phyloP scores from a whole-genome alignment of 805 yeast species.

The Kuraishia piskuri region DNA sequence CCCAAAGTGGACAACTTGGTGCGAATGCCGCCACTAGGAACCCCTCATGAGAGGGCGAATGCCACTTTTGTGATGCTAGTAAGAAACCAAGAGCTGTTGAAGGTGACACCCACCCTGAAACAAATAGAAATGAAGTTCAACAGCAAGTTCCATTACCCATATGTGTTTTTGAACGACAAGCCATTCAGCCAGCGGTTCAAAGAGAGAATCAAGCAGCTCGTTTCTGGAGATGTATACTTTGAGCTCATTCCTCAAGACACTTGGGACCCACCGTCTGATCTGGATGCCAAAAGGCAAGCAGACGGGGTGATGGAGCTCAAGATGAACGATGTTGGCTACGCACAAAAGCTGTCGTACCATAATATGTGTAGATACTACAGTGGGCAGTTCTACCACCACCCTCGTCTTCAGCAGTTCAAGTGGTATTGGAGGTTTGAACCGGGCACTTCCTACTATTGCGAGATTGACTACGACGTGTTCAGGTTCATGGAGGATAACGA shows the following conservation, averaged over 20 bases:
- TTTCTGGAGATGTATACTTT: conserved; percentile 36
- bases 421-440: conserved; percentile 86
- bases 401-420: conserved; percentile 48
- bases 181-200: conserved; percentile 56
- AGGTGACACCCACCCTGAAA: conserved; percentile 42
- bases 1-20: conserved; percentile 35
- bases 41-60: conserved; percentile 38
- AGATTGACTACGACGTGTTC: conserved; percentile 70
- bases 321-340: conserved; percentile 46
- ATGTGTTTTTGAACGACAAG: conserved; percentile 68
- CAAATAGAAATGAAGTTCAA: conserved; percentile 63
- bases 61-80: conserved; percentile 72
- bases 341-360: conserved; percentile 56
- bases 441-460: conserved; percentile 54
- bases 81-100: conserved; percentile 51
- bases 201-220: conserved; percentile 26
- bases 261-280: conserved; percentile 40
- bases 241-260: conserved; percentile 38
- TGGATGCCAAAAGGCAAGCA: conserved; percentile 27
- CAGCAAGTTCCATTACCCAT: conserved; percentile 66
- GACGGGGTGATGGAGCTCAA: conserved; percentile 27
- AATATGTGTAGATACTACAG: conserved; percentile 82
- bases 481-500: conserved; percentile 59
- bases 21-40: conserved; percentile 15
- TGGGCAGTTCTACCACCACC: conserved; percentile 53